phyloP scores from a whole-genome alignment of 2,329 filamentous ascomycete species.

The Phaeosphaeriaceae sp. region DNA sequence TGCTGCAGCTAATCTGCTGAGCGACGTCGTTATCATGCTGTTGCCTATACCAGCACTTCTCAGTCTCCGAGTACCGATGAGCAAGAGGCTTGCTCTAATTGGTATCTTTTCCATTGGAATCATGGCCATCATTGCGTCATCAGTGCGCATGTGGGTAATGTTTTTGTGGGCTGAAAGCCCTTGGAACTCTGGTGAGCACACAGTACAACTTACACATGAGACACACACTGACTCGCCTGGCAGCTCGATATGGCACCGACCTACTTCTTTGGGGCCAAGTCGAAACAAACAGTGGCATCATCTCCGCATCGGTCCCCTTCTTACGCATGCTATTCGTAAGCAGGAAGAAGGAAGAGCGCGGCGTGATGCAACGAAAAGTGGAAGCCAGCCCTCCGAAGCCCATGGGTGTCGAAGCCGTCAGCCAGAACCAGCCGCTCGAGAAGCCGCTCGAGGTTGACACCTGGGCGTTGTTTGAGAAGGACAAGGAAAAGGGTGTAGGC shows the following conservation, averaged over 20 bases:
- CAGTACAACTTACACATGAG: no score
- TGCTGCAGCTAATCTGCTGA: slow-evolving; percentile 50
- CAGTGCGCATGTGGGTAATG: slow-evolving; percentile 47
- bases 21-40: slow-evolving; percentile 53
- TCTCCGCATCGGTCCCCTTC: slow-evolving; percentile 55
- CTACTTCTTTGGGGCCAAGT: slow-evolving; percentile 56
- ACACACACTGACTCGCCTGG: no score
- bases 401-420: slow-evolving; percentile 7
- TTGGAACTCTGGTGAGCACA: background rate
- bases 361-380: slow-evolving; percentile 12
- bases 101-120: slow-evolving; percentile 46
- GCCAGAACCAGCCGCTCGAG: slow-evolving; percentile 15
- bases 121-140: slow-evolving; percentile 44
- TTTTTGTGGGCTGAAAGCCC: slow-evolving; percentile 31
- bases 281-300: slow-evolving; percentile 56
- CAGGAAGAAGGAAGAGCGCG: slow-evolving; percentile 20
- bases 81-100: slow-evolving; percentile 60
- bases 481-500: slow-evolving; percentile 13
- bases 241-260: slow-evolving; percentile 43
- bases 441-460: slow-evolving; percentile 29
- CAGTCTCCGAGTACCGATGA: slow-evolving; percentile 55
- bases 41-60: slow-evolving; percentile 56
- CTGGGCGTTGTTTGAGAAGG: slow-evolving; percentile 25
- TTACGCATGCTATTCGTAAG: slow-evolving; percentile 51
- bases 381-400: slow-evolving; percentile 21